Base-by-base conservation (phyloP, 2,329 filamentous ascomycete species). In the Cylindrodendrum hubeiense region DNA sequence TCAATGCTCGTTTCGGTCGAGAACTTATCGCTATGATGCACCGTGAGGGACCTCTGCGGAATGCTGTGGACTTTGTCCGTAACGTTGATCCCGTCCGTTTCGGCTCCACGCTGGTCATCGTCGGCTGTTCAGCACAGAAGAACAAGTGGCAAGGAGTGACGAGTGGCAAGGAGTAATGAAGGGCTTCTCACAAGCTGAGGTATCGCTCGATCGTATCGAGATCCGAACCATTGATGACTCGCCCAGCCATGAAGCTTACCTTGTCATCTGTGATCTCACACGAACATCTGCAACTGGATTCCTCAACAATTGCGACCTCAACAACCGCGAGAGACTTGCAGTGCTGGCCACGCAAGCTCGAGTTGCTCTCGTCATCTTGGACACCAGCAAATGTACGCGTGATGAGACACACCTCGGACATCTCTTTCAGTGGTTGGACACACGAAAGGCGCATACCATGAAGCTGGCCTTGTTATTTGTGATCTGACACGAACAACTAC, bases 211-310 rank as follows among this genome's bases (percentile, higher is more conserved):
- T 5, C 34, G 12, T 13, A 4, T 56, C 10, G 7, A 34, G 7
- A 15, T 44, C 8, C 37, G 53, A 13, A 56, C 53, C 5, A 56
- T 56, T 21, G 53, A 56, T 19, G 53, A 56, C 19, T 56, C 53
- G 4, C 26, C 39, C 6, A 56, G 53, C 24, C 41, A 56, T 17
- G 53, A 56, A 17, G 53, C 53, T 2, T 39, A 56, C 24, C 10
- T 56, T 7, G 39, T 46, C 22, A 56, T 47, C 30, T 15, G n/a
- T 17, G 51, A 54, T 15, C 19, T 54, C 1, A 17, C 19, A 9
- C 34, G 51, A n/a, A 13, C 51, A 2, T 4, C 5, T 12, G 21
- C 2, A 8, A n/a, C 30, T 15, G 51, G 51, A 12, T 54, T 54
- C 33, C 13, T 54, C 8, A 28, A 39, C n/a, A 15, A 39, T n/a